Evolutionary conservation across 441 rosid species (phyloP).

Genomic region (Mallotus repandus): DNA sequence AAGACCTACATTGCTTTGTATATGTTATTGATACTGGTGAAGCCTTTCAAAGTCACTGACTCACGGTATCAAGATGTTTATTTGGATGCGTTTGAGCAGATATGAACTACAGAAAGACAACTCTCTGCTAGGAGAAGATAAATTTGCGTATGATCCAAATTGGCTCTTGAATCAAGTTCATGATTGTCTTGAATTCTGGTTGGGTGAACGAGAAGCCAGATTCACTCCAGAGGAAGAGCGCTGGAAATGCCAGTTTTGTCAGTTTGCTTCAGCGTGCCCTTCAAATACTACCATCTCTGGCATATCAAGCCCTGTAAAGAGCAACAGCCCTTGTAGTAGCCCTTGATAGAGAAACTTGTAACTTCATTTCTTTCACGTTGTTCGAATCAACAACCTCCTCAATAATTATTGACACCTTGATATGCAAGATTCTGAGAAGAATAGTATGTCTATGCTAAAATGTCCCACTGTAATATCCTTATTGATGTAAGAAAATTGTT

Average conservation of each 20-base stretch:
- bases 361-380: slow-evolving; percentile 3
- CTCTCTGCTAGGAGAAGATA: slow-evolving; percentile 65
- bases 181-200: slow-evolving; percentile 56
- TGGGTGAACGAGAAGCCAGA: slow-evolving; percentile 56
- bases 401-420: neutral
- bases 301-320: neutral
- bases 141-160: slow-evolving; percentile 47
- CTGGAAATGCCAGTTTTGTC: slow-evolving; percentile 77
- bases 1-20: neutral
- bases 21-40: neutral
- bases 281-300: slow-evolving; percentile 28
- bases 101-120: slow-evolving; percentile 72
- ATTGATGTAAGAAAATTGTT: neutral
- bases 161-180: slow-evolving; percentile 49
- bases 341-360: slow-evolving; percentile 5
- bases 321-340: slow-evolving; percentile 2
- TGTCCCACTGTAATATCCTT: neutral
- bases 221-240: slow-evolving; percentile 68
- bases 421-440: neutral
- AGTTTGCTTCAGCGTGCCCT: slow-evolving; percentile 49
- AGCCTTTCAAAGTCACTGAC: neutral
- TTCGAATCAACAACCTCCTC: neutral
- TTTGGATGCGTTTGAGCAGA: slow-evolving; percentile 30
- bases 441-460: neutral
- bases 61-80: neutral